Conservation (phyloP, 768 basidiomycete genomes). For the Mycena floridula region DNA sequence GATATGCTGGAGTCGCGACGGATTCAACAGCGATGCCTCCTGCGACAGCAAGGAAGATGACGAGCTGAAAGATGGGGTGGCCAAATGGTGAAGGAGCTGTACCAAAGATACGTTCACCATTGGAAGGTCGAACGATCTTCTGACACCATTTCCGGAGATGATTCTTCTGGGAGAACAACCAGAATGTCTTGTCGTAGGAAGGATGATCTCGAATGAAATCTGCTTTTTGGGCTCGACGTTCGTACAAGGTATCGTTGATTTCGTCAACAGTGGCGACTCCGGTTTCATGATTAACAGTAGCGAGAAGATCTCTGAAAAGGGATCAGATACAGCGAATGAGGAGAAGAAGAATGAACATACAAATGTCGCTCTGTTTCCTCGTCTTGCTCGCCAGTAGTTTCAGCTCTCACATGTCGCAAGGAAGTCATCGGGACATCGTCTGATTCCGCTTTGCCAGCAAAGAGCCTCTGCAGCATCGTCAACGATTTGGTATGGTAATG, state of each 20-base stretch:
- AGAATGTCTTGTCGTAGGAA: slow-evolving; percentile 84
- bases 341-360: slow-evolving; percentile 35
- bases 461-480: slow-evolving; percentile 56
- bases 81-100: slow-evolving; percentile 54
- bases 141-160: slow-evolving; percentile 72
- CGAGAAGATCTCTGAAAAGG: slow-evolving; percentile 57
- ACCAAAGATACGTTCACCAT: slow-evolving; percentile 88
- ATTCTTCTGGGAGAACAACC: slow-evolving; percentile 82
- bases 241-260: slow-evolving; percentile 54
- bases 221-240: slow-evolving; percentile 69
- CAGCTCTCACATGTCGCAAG: slow-evolving; percentile 36
- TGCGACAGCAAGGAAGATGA: slow-evolving; percentile 70
- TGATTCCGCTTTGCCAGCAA: slow-evolving; percentile 46
- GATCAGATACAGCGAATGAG: slow-evolving; percentile 1
- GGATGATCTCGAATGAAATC: slow-evolving; percentile 90
- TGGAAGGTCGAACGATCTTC: slow-evolving; percentile 72
- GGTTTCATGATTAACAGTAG: slow-evolving; percentile 52
- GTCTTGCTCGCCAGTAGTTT: slow-evolving; percentile 31
- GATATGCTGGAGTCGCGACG: slow-evolving; percentile 80
- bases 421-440: slow-evolving; percentile 58
- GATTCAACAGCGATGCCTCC: slow-evolving; percentile 79
- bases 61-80: slow-evolving; percentile 67
- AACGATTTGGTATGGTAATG: slow-evolving; percentile 56
- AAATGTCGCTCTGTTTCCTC: slow-evolving; percentile 69
- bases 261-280: slow-evolving; percentile 40